Evolutionary conservation across 2,329 filamentous ascomycete species (phyloP).

Genomic region (Coniochaeta prunicola): DNA sequence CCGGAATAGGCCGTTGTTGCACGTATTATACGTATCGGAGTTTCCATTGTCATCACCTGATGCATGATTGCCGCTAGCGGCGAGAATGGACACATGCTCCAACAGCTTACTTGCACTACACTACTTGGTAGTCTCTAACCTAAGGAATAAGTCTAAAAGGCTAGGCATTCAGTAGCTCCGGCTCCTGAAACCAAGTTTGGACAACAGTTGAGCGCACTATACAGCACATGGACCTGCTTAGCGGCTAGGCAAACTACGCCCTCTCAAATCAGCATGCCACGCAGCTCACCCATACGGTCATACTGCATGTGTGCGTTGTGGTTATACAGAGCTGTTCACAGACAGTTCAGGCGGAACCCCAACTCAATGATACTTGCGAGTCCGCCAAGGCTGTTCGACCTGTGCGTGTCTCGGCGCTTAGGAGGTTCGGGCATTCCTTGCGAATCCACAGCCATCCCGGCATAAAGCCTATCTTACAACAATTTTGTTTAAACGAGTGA

Average conservation of each 20-base stretch:
- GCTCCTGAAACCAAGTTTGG: slow-evolving; percentile 1
- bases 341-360: background rate
- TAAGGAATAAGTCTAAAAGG: background rate
- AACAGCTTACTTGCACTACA: background rate
- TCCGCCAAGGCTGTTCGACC: background rate
- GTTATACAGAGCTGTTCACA: background rate
- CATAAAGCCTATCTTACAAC: background rate
- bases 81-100: background rate
- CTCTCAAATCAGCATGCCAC: background rate
- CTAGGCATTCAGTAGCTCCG: background rate
- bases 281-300: background rate
- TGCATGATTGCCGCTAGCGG: background rate
- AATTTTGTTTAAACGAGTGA: background rate
- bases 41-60: background rate
- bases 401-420: background rate
- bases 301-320: background rate
- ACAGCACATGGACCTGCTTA: background rate
- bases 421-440: background rate
- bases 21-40: background rate
- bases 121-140: background rate
- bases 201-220: background rate
- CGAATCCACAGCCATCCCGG: background rate
- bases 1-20: background rate
- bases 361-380: background rate
- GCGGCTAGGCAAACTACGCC: background rate